A percentile compares a stretch with the other conserved stretches of the same genome.
phyloP scores from a whole-genome alignment of 345 rosid genomes.

The Populus nigra region DNA sequence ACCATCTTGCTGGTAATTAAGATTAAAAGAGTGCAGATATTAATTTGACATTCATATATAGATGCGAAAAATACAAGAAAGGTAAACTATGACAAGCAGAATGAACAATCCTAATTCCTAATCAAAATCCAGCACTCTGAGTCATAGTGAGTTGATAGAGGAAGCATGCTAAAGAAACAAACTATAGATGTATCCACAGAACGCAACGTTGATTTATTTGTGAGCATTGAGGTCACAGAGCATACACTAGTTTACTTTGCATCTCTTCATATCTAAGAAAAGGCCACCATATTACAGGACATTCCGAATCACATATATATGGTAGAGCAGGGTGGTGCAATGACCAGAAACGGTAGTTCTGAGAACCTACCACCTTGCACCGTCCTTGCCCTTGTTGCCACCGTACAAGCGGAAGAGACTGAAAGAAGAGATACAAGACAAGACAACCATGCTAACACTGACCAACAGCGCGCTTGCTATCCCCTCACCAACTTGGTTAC shows the following conservation, averaged over 20 bases:
- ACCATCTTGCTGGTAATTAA: too few species aligned
- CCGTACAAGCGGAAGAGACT: constrained; percentile 81
- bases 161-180: neutral
- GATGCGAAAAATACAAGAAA: too few species aligned
- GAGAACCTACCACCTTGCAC: constrained; percentile 32
- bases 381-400: constrained; percentile 27
- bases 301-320: neutral
- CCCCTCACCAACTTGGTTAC: constrained; percentile 69
- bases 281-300: neutral
- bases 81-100: too few species aligned
- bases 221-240: neutral
- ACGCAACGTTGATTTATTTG: neutral
- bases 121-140: too few species aligned
- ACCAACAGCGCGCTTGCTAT: constrained; percentile 50
- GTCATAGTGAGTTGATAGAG: neutral
- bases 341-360: neutral
- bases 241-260: neutral
- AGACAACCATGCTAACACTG: constrained; percentile 47
- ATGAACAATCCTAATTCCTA: too few species aligned
- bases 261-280: neutral
- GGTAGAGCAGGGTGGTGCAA: neutral
- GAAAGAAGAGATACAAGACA: constrained; percentile 74
- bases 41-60: too few species aligned
- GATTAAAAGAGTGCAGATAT: too few species aligned
- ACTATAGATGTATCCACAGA: neutral